phyloP scores from a whole-genome alignment of 805 yeast species.

The Kazachstania psychrophila region DNA sequence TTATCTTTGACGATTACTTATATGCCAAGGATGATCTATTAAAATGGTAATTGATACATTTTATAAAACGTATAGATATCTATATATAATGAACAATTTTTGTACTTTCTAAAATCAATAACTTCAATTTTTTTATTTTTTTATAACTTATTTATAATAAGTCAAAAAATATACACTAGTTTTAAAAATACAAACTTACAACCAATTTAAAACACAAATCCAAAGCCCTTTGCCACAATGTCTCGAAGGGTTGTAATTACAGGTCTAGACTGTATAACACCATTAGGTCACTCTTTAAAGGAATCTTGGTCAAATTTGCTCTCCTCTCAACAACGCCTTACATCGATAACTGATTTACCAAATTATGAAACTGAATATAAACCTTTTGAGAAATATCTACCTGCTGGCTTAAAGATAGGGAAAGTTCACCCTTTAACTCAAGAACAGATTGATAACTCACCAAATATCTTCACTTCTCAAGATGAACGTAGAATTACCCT shows the following conservation, averaged over 20 bases:
- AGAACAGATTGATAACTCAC: slow-evolving; percentile 33
- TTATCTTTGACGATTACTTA: slow-evolving; percentile 32
- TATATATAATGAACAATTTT: no score
- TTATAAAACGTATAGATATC: no score
- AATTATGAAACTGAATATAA: slow-evolving; percentile 32
- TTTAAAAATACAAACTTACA: no score
- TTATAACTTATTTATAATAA: no score
- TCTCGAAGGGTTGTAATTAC: slow-evolving; percentile 74
- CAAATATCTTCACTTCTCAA: slow-evolving; percentile 33
- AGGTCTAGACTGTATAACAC: slow-evolving; percentile 81
- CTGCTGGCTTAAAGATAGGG: slow-evolving; percentile 57
- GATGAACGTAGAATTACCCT: slow-evolving; percentile 49
- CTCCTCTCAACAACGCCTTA: slow-evolving; percentile 46
- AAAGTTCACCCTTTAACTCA: slow-evolving; percentile 40
- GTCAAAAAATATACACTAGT: no score
- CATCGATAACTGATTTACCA: slow-evolving; percentile 39
- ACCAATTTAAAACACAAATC: no score
- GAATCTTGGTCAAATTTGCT: slow-evolving; percentile 48
- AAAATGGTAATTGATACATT: slow-evolving; percentile 30
- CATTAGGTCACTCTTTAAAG: slow-evolving; percentile 64
- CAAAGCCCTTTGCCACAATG: slow-evolving; percentile 1
- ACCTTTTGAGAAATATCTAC: slow-evolving; percentile 45
- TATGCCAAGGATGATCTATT: slow-evolving; percentile 32
- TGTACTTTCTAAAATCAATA: no score
- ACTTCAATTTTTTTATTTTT: no score